A percentile compares a stretch with the other conserved stretches of the same genome.
These are phyloP conservation scores for Avena sativa DNA, from an alignment of 176 grass and related monocot species.

Conservation along the genomic window DNA sequence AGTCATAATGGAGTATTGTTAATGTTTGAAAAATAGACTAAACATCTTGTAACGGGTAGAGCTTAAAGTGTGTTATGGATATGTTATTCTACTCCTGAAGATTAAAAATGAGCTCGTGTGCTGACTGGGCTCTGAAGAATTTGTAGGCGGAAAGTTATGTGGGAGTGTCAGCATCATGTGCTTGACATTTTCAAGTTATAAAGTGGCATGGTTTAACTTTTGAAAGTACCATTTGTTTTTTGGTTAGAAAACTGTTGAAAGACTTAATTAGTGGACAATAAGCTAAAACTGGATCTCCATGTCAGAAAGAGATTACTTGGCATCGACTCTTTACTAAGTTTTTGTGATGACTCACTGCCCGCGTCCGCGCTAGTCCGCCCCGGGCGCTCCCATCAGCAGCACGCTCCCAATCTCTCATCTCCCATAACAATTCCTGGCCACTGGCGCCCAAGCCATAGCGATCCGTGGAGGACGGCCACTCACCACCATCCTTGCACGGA, in stretches of 20 bases:
- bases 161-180: not conserved
- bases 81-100: not conserved
- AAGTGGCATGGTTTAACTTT: not conserved
- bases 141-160: slow-evolving; percentile 10
- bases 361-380: no score
- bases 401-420: no score
- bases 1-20: not conserved
- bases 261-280: not conserved
- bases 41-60: not conserved
- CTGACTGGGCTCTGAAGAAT: slow-evolving; percentile 4
- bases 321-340: not conserved
- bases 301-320: not conserved
- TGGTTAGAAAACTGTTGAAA: not conserved
- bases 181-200: not conserved
- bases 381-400: no score
- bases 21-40: not conserved
- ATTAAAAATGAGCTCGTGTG: not conserved
- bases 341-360: not conserved
- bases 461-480: no score
- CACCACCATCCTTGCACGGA: no score
- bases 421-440: no score
- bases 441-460: no score
- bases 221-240: not conserved
- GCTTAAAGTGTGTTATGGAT: not conserved
- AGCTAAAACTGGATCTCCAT: not conserved